Conservation (phyloP, 768 basidiomycete species). For the Botryobasidium botryosum region DNA sequence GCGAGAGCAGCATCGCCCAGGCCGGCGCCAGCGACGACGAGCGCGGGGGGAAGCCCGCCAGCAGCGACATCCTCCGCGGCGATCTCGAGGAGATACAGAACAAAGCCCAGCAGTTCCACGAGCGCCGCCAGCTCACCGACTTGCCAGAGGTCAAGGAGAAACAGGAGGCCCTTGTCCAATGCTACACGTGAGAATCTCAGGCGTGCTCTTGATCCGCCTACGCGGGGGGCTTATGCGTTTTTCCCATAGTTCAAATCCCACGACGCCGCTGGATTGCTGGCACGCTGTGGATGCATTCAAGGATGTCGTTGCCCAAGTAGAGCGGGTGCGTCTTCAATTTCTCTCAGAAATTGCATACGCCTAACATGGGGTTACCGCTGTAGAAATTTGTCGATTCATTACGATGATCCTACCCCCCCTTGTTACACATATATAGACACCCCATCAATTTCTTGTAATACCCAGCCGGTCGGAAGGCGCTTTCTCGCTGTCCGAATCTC, state of each 20-base stretch:
- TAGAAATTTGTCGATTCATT: constrained; percentile 14
- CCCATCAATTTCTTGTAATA: not conserved
- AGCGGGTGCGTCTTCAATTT: constrained; percentile 46
- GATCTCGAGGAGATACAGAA: constrained; percentile 59
- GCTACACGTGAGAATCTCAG: constrained; percentile 42
- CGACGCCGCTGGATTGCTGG: constrained; percentile 56
- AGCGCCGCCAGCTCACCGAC: constrained; percentile 34
- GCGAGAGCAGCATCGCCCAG: constrained; percentile 37
- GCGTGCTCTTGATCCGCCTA: not conserved
- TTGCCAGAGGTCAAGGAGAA: constrained; percentile 39
- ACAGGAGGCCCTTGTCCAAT: constrained; percentile 46
- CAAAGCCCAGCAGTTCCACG: constrained; percentile 56
- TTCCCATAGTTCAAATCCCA: constrained; percentile 24
- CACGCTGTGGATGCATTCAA: constrained; percentile 55
- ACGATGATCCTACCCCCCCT: constrained; percentile 3
- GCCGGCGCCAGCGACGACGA: constrained; percentile 20
- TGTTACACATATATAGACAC: not conserved
- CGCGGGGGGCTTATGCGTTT: constrained; percentile 3
- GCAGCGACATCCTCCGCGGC: constrained; percentile 42
- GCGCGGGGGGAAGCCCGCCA: constrained; percentile 25
- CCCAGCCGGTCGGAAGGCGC: not conserved
- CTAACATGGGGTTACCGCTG: not conserved
- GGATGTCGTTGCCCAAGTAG: constrained; percentile 43
- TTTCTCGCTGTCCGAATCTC: too few species aligned
- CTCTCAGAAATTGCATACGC: too few species aligned